phyloP scores from a whole-genome alignment of 1,284 basidiomycete species.

The Boletellus sp. region DNA sequence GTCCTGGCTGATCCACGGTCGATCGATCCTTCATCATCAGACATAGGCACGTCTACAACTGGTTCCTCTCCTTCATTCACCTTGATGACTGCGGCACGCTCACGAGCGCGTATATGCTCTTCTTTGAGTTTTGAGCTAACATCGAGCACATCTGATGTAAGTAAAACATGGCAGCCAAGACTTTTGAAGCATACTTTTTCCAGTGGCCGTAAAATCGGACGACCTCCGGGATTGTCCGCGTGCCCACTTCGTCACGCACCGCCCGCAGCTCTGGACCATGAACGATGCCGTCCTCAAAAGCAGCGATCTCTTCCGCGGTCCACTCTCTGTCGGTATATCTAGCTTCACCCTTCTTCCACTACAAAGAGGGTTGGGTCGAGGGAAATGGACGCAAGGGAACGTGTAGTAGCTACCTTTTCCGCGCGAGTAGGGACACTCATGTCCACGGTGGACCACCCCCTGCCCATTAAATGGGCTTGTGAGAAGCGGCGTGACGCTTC shows the following conservation, averaged over 20 bases:
- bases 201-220: conserved; percentile 83
- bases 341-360: conserved; percentile 76
- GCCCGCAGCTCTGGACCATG: conserved; percentile 75
- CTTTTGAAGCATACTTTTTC: conserved; percentile 64
- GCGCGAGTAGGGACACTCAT: conserved; percentile 55
- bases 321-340: conserved; percentile 69
- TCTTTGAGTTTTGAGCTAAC: conserved; percentile 60
- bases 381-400: neutral
- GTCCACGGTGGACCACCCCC: conserved; percentile 54
- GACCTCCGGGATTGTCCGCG: conserved; percentile 69
- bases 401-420: conserved; percentile 52
- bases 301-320: conserved; percentile 65
- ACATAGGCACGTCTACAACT: conserved; percentile 40
- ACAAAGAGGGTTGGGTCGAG: conserved; percentile 7
- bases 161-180: conserved; percentile 6
- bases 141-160: conserved; percentile 10
- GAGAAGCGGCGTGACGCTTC: conserved; percentile 69
- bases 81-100: conserved; percentile 44
- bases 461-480: conserved; percentile 53
- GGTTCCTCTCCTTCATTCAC: conserved; percentile 39
- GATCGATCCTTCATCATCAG: conserved; percentile 76
- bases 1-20: conserved; percentile 54
- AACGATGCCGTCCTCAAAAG: conserved; percentile 74
- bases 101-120: conserved; percentile 54
- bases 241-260: conserved; percentile 71